Evolutionary conservation across 495 filamentous ascomycete species (phyloP).

Genomic region (Penicillium argentinense): DNA sequence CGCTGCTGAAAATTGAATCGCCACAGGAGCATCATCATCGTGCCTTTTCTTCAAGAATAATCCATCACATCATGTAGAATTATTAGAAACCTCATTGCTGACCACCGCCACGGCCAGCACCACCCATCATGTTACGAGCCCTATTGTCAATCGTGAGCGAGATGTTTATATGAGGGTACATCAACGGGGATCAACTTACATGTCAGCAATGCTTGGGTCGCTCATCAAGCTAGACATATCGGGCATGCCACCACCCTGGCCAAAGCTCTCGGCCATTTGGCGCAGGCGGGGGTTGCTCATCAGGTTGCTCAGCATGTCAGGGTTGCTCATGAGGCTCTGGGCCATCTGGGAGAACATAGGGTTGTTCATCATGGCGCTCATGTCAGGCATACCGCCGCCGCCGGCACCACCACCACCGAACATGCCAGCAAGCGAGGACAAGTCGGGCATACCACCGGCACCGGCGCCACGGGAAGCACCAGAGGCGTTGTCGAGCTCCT

Average conservation of each 20-base stretch:
- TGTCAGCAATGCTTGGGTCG: conserved; percentile 87
- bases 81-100: too few relatives aligned
- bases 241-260: conserved; percentile 72
- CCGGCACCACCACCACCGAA: conserved; percentile 60
- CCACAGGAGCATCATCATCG: conserved; percentile 24
- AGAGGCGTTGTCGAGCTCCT: conserved; percentile 47
- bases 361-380: conserved; percentile 86
- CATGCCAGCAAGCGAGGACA: conserved; percentile 70
- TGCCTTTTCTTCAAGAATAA: conserved; percentile 21
- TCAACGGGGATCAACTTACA: conserved; percentile 60
- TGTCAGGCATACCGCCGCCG: conserved; percentile 79
- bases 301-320: conserved; percentile 80
- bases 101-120: conserved; percentile 33
- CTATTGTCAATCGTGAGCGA: conserved; percentile 38
- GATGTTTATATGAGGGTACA: neutral
- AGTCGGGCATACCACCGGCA: conserved; percentile 77
- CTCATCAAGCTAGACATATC: conserved; percentile 79
- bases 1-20: conserved; percentile 19
- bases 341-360: conserved; percentile 97
- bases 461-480: conserved; percentile 44
- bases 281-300: conserved; percentile 91
- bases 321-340: conserved; percentile 95
- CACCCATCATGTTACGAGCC: conserved; percentile 79
- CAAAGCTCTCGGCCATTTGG: conserved; percentile 65
- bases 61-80: conserved; percentile 11